Conservation (phyloP, 2,329 filamentous ascomycete genomes). For the Pyrenochaeta sp. region DNA sequence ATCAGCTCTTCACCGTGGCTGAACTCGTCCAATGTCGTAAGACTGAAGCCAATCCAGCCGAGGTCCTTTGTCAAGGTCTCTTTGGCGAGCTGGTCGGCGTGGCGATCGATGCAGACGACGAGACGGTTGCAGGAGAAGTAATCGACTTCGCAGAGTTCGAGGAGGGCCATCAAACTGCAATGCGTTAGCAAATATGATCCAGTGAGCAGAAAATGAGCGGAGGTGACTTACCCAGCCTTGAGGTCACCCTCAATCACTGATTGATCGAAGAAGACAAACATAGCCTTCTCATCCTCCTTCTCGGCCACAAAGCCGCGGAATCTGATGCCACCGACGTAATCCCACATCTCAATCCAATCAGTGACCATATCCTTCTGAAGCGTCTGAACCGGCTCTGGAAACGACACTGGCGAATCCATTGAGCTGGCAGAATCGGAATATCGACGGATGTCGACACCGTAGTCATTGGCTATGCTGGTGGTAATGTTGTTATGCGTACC, state of each 20-base stretch:
- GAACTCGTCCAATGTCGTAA: constrained; percentile 82
- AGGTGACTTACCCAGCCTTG: constrained; percentile 80
- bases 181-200: constrained; percentile 18
- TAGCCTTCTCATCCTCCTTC: constrained; percentile 72
- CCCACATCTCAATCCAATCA: constrained; percentile 81
- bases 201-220: background rate
- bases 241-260: constrained; percentile 76
- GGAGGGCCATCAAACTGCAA: constrained; percentile 75
- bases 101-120: constrained; percentile 81
- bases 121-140: constrained; percentile 77
- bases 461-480: constrained; percentile 19
- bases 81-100: constrained; percentile 67
- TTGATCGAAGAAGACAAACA: constrained; percentile 90
- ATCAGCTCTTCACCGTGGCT: constrained; percentile 65
- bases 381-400: constrained; percentile 33
- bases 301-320: constrained; percentile 87
- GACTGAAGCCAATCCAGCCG: constrained; percentile 91
- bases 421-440: constrained; percentile 27
- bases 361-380: constrained; percentile 51
- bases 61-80: constrained; percentile 80
- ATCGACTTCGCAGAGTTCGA: constrained; percentile 82
- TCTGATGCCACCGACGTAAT: constrained; percentile 82
- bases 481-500: constrained; percentile 65
- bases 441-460: constrained; percentile 34
- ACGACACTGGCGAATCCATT: constrained; percentile 48